Conservation (phyloP, 2,329 filamentous ascomycete genomes). For the Ceratocystiopsis brevicomis region DNA sequence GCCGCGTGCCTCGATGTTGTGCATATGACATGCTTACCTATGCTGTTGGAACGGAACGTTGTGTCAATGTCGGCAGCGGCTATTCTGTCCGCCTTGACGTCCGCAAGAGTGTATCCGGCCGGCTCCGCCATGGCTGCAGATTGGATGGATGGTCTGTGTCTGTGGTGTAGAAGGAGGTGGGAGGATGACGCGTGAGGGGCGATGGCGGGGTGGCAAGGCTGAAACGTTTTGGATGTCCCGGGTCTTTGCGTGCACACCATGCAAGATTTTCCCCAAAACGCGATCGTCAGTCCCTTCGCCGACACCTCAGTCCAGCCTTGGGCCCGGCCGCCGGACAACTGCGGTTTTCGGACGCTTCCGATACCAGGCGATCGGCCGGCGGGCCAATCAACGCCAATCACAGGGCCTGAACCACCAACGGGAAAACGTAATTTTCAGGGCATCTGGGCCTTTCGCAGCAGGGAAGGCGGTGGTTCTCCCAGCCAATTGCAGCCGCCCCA, state of each 20-base stretch:
- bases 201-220: background rate
- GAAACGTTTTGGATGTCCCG: too few species aligned
- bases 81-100: conserved; percentile 29
- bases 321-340: background rate
- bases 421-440: conserved; percentile 3
- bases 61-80: conserved; percentile 37
- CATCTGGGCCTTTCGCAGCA: too few species aligned
- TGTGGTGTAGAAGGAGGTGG: background rate
- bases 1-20: too few species aligned
- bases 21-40: conserved; percentile 25
- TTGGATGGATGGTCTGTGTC: background rate
- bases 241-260: background rate
- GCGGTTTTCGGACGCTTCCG: conserved; percentile 3
- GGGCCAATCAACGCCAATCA: conserved; percentile 1
- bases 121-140: conserved; percentile 11
- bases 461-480: too few species aligned
- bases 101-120: conserved; percentile 35
- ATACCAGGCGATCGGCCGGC: conserved; percentile 1
- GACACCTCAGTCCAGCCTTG: background rate
- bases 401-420: background rate
- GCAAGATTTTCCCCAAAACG: background rate
- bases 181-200: background rate
- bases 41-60: conserved; percentile 41
- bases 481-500: too few species aligned
- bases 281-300: background rate